A percentile compares a stretch with the other conserved stretches of the same genome.
Conservation (phyloP, 2,329 filamentous ascomycete species). For the Paracorniculantispora psalliotae region DNA sequence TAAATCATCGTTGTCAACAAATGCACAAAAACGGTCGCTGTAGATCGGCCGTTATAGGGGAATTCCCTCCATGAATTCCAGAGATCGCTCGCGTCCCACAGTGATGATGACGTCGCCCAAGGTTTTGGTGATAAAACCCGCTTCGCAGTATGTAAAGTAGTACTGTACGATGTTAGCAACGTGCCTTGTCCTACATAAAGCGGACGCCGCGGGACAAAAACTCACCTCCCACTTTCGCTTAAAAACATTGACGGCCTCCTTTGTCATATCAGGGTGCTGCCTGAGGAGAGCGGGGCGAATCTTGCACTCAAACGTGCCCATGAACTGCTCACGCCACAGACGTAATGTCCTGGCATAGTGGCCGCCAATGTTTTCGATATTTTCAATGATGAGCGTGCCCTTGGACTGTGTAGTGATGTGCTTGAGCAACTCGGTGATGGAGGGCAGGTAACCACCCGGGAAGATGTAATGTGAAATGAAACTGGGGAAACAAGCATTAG, state of each 20-base stretch:
- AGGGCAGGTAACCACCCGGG: conserved; percentile 67
- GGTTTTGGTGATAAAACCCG: conserved; percentile 66
- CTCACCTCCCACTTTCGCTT: conserved; percentile 64
- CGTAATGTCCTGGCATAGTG: conserved; percentile 67
- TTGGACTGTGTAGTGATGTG: conserved; percentile 57
- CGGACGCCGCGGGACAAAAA: conserved; percentile 1
- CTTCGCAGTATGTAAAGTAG: conserved; percentile 72
- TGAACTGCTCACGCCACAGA: conserved; percentile 63
- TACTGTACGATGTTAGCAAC: conserved; percentile 40
- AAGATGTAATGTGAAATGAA: conserved; percentile 78
- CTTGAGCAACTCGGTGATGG: conserved; percentile 49
- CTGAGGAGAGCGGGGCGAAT: conserved; percentile 56
- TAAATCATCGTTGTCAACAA: not conserved
- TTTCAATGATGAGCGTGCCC: conserved; percentile 60
- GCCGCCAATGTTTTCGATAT: conserved; percentile 66
- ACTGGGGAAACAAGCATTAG: conserved; percentile 25
- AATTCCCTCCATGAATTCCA: conserved; percentile 66
- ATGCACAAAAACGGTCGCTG: not conserved
- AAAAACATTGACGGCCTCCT: conserved; percentile 62
- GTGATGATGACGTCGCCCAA: conserved; percentile 70
- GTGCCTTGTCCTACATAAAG: no score
- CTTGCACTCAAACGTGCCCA: conserved; percentile 53
- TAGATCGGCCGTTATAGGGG: conserved; percentile 43
- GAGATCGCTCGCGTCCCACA: conserved; percentile 58
- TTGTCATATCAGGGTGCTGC: conserved; percentile 55